These are phyloP conservation scores for Geranium rotundifolium DNA, from an alignment of 345 rosid species.

Conservation along the genomic window DNA sequence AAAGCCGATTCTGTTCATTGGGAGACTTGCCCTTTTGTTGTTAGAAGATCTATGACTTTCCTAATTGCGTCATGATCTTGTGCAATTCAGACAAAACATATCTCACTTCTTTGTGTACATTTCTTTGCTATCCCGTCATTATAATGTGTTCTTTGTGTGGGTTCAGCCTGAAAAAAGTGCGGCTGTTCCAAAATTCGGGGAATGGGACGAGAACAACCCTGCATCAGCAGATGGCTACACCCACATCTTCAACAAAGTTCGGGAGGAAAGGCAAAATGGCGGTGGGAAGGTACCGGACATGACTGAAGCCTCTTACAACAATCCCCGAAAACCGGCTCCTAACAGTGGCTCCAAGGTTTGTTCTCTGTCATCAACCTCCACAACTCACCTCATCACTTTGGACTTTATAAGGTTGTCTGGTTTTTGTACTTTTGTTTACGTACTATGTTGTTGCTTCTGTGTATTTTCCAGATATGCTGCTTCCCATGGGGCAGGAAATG, in stretches of 20 bases:
- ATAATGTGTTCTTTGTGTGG: neutral
- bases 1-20: too few relatives aligned
- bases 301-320: conserved; percentile 22
- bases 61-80: neutral
- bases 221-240: conserved; percentile 74
- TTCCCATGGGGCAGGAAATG: conserved; percentile 55
- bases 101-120: too few relatives aligned
- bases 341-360: conserved; percentile 31
- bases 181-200: conserved; percentile 84
- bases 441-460: neutral
- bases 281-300: conserved; percentile 32
- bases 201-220: conserved; percentile 72
- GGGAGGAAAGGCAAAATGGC: conserved; percentile 56
- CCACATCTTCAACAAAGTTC: conserved; percentile 64
- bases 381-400: neutral
- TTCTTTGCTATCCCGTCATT: too few relatives aligned
- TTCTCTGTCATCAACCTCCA: neutral
- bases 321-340: conserved; percentile 10
- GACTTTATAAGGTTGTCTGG: too few relatives aligned
- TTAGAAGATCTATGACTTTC: too few relatives aligned
- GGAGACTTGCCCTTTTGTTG: too few relatives aligned
- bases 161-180: conserved; percentile 47
- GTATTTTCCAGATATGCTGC: conserved; percentile 39
- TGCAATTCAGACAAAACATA: neutral
- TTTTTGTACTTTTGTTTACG: conserved; percentile 1